Conservation (phyloP, 148 eudicot species). For the Camellia lanceoleosa region DNA sequence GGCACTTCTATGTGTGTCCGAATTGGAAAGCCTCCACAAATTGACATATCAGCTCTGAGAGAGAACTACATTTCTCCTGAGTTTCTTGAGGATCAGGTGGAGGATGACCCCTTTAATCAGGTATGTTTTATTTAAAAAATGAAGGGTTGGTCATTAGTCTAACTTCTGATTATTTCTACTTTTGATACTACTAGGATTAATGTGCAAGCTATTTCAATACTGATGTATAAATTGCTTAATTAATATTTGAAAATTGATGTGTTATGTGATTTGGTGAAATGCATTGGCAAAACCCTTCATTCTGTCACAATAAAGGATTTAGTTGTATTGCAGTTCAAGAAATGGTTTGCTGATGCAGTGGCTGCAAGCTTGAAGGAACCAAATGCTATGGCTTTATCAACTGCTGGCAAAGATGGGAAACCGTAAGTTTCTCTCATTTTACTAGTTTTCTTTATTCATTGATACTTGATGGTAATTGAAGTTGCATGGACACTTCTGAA, state of each 20-base stretch:
- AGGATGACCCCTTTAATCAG: constrained; percentile 82
- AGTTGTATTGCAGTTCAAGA: constrained; percentile 64
- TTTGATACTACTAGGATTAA: not conserved
- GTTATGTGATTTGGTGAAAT: not conserved
- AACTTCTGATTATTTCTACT: constrained; percentile 8
- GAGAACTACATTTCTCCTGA: constrained; percentile 94
- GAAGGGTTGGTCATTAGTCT: constrained; percentile 8
- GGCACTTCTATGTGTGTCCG: constrained; percentile 97
- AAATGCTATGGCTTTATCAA: constrained; percentile 96
- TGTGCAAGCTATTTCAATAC: not conserved
- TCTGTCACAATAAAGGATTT: not conserved
- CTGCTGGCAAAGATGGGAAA: constrained; percentile 73
- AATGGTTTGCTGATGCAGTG: constrained; percentile 97
- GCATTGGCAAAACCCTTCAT: not conserved
- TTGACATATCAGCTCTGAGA: constrained; percentile 85
- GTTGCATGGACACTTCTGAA: not conserved
- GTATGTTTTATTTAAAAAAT: constrained; percentile 31
- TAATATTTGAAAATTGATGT: not conserved
- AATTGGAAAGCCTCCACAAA: constrained; percentile 79
- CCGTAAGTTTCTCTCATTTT: constrained; percentile 49
- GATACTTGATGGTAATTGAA: not conserved
- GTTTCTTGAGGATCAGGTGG: constrained; percentile 74
- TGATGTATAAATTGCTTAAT: not conserved
- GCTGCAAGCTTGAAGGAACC: constrained; percentile 91
- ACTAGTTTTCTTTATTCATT: not conserved